Base-by-base conservation (phyloP, 23 red algal species). In the Agarophyton chilense region DNA sequence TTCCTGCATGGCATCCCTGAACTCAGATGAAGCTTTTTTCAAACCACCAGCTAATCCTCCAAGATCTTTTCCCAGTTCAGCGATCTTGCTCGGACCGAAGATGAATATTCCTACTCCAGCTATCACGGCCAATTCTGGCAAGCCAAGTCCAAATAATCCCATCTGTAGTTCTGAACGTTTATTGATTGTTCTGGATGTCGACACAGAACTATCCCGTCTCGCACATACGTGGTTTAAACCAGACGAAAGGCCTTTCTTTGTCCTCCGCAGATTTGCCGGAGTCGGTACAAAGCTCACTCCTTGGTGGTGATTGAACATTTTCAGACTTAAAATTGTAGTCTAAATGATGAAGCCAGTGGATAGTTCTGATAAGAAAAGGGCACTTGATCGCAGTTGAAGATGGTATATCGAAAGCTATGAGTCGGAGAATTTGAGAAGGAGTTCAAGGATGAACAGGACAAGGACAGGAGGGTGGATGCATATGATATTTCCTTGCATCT, bases 1-100 rank as follows among this genome's bases (percentile, higher is more conserved):
- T 68, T 98, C 95, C 72, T 94, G 61, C 95, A 98, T 98, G 25
- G 91, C 95, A 11, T 98, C 95, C 80, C 70, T 72, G 77, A 98
- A 98, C 42, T 98, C 95, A 7, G 91, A 61, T 3, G 85, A 93
- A 29, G 95, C 95, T 76, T 98, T 94, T 82, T 98, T 98, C 56
- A 98, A 82, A 14, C 90, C 86, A 6, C 95, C 95, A 39, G 92
- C 95, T 1, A 98, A 32, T 50, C 89, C 88, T 22, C 95, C 95
- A 38, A 93, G 56, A 54, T 93, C 82, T 50, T 98, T 98, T 36
- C 95, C 92, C 24, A 89, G 68, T 29, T 93, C 87, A 6, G 85
- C 82, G 70, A 98, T 86, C 76, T 98, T 98, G 33, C 57, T 91
- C 47, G 95, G 95, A 29, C 95, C 95, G 53, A 98, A 98, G 11